A percentile compares a stretch with the other conserved stretches of the same genome.
Conservation (phyloP, 768 basidiomycete species). For the Serendipita sp. region DNA sequence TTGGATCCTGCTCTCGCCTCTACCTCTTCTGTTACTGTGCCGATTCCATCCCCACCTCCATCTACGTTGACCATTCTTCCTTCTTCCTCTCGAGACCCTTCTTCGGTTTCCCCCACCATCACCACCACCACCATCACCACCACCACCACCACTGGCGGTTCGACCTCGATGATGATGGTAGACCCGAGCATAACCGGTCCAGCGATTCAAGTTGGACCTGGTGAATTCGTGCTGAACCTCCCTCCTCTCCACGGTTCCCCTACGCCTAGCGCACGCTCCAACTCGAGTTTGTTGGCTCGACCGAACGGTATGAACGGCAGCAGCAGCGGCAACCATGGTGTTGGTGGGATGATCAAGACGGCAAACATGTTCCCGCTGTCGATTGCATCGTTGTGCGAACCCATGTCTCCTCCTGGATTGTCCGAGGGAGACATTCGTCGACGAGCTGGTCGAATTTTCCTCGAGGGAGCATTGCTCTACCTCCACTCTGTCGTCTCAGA, state of each 20-base stretch:
- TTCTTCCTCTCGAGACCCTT: no score
- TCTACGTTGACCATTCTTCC: background rate
- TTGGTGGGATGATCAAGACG: background rate
- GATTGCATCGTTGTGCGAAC: constrained; percentile 3
- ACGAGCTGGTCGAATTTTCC: constrained; percentile 39
- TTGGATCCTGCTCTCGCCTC: background rate
- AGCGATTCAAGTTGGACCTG: background rate
- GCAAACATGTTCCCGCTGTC: background rate
- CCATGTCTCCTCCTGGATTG: constrained; percentile 4
- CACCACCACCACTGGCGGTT: background rate
- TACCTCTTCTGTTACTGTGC: background rate
- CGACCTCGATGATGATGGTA: background rate
- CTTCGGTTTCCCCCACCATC: background rate
- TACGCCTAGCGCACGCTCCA: no score
- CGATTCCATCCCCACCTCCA: background rate
- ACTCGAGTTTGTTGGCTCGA: no score
- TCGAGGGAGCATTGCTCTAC: constrained; percentile 48
- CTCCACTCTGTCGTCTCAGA: constrained; percentile 56
- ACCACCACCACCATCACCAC: background rate
- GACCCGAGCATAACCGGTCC: background rate
- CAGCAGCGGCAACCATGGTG: background rate
- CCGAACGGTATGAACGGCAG: background rate
- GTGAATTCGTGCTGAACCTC: background rate
- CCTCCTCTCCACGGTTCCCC: background rate
- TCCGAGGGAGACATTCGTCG: constrained; percentile 29